Percentiles rank a stretch among this genome's conserved stretches.
These are phyloP conservation scores for Amyloporia xantha DNA, from an alignment of 768 basidiomycete genomes.

Conservation along the genomic window DNA sequence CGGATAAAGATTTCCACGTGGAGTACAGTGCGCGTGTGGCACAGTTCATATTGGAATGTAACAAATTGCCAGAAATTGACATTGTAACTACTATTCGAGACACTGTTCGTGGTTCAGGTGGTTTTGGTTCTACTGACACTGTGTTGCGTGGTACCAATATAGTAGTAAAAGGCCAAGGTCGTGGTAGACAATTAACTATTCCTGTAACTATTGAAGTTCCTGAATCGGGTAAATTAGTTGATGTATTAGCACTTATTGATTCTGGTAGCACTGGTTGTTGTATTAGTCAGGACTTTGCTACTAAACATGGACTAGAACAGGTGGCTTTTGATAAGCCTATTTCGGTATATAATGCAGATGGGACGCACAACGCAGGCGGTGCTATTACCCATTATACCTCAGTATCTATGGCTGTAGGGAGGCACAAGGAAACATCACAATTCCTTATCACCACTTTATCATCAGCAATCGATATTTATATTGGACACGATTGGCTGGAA, in stretches of 20 bases:
- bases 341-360: conserved; percentile 12
- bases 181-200: conserved; percentile 7
- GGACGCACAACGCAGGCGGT: conserved; percentile 7
- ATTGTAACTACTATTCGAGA: not conserved
- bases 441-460: conserved; percentile 11
- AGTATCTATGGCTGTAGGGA: not conserved
- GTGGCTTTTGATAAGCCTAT: conserved; percentile 2
- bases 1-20: not conserved
- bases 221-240: conserved; percentile 1
- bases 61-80: not conserved
- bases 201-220: conserved; percentile 6
- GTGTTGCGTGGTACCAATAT: not conserved
- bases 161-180: conserved; percentile 8
- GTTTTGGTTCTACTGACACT: not conserved
- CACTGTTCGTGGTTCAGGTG: not conserved
- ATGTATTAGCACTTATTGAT: conserved; percentile 15
- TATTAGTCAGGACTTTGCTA: conserved; percentile 11
- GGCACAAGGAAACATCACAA: conserved; percentile 7
- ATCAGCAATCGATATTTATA: conserved; percentile 8
- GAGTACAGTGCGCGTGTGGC: not conserved
- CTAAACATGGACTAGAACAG: not conserved
- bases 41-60: conserved; percentile 6
- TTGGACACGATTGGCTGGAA: conserved; percentile 14
- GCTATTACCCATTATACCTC: conserved; percentile 7
- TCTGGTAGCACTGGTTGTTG: conserved; percentile 20